These are phyloP conservation scores for Alternaria triticina DNA, from an alignment of 2,329 filamentous ascomycete species.

Conservation along the genomic window DNA sequence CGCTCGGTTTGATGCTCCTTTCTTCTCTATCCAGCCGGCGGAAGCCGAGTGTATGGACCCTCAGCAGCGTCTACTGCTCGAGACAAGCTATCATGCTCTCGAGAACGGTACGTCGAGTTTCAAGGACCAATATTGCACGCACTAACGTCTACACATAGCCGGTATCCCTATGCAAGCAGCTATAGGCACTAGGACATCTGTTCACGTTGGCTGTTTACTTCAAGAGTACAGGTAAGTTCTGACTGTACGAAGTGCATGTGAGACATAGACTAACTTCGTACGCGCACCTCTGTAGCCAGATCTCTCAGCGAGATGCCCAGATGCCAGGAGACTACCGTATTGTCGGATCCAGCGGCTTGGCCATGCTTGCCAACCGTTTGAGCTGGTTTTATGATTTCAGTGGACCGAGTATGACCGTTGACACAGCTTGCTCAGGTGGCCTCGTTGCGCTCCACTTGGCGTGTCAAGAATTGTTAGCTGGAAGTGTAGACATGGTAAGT, in stretches of 20 bases:
- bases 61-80: constrained; percentile 31
- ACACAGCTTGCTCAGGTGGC: constrained; percentile 38
- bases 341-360: constrained; percentile 8
- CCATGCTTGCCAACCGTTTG: constrained; percentile 24
- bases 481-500: constrained; percentile 18
- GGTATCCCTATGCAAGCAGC: constrained; percentile 22
- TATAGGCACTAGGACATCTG: constrained; percentile 24
- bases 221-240: constrained; percentile 12
- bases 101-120: constrained; percentile 25
- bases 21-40: constrained; percentile 25
- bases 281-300: neutral
- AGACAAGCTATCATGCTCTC: constrained; percentile 36
- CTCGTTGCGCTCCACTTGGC: constrained; percentile 31
- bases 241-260: no score
- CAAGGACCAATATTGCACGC: neutral
- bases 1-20: constrained; percentile 28
- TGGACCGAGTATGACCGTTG: constrained; percentile 32
- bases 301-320: constrained; percentile 12
- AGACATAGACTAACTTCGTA: no score
- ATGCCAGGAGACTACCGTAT: constrained; percentile 18
- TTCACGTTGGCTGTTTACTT: constrained; percentile 22
- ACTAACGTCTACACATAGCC: constrained; percentile 3
- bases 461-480: constrained; percentile 19
- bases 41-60: constrained; percentile 37
- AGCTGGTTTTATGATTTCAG: constrained; percentile 36